Base-by-base conservation (phyloP, 2,329 filamentous ascomycete genomes). In the Akanthomyces lecanii region DNA sequence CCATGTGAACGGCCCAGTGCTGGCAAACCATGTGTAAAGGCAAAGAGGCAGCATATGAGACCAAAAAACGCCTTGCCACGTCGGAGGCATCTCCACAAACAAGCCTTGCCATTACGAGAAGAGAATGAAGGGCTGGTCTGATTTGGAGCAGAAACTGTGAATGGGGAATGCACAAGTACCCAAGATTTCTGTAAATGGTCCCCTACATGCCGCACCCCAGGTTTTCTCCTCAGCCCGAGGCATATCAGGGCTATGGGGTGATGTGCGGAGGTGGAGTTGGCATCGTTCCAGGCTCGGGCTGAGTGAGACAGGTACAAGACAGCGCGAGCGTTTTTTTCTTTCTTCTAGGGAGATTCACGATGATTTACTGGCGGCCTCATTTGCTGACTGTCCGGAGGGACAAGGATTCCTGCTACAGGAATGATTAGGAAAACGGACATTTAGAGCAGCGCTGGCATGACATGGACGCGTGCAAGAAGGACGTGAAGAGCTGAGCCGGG, bases 281-380 rank as follows among this genome's bases (percentile, higher is more conserved):
- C n/a, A 16, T 40, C 57, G 50, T 61, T 61, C 48, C 50, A 54
- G 50, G 28, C 50, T 12, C 6, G 58, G 58, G 40, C 58, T 53
- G 58, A 40, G 47, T 44, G 25, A 60, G 57, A 60, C 47, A 60
- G 51, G 47, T 33, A 48, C 36, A 23, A 53, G 36, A 30, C 23
- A 23, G 38, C 11, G 14, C 50, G 28, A 11, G 25, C 12, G 21
- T 23, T 21, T 30, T 30, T 44, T 21, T n/a, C 25, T n/a, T 6
- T 6, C 28, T 4, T 30, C 21, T 21, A 51, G 48, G 50, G 50
- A 16, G 54, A 40, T 36, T 47, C 21, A 47, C 50, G 30, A 54
- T 54, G 40, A 47, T 54, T 54, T 40, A 16, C 16, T 16, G 21
- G 11, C n/a, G 28, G 40, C 40, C 47, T 61, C 50, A 47, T 53